Percentiles rank a stretch among this genome's conserved stretches.
Conservation (phyloP, 2,329 filamentous ascomycete species). For the Claviceps pusilla region DNA sequence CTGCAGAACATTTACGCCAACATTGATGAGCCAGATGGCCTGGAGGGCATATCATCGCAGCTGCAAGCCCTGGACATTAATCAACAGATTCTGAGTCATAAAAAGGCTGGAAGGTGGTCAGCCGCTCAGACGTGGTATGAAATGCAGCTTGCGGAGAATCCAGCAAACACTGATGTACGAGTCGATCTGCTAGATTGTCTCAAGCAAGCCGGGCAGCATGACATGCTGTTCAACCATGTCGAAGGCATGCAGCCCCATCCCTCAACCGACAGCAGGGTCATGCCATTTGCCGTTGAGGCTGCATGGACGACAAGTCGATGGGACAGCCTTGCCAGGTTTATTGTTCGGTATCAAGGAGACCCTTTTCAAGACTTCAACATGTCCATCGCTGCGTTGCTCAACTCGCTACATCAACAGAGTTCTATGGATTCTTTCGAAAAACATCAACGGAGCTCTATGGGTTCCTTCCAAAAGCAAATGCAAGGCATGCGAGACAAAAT, state of each 20-base stretch:
- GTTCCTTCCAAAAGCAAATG: constrained; percentile 42
- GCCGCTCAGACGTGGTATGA: constrained; percentile 98
- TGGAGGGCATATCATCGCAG: constrained; percentile 85
- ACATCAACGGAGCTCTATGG: constrained; percentile 36
- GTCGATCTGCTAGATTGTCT: constrained; percentile 74
- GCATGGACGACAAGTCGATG: constrained; percentile 82
- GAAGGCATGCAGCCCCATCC: constrained; percentile 52
- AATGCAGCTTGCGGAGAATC: constrained; percentile 66
- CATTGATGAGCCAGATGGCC: constrained; percentile 92
- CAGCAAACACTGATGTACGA: constrained; percentile 62
- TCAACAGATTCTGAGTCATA: constrained; percentile 83
- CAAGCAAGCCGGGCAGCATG: constrained; percentile 89
- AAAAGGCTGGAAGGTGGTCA: constrained; percentile 84
- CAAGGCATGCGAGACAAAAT: constrained; percentile 53
- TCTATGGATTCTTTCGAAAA: constrained; percentile 37
- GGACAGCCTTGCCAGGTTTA: constrained; percentile 56
- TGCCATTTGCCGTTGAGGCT: constrained; percentile 79
- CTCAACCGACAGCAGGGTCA: constrained; percentile 43
- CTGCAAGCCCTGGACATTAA: constrained; percentile 78
- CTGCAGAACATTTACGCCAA: constrained; percentile 91
- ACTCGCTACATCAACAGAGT: constrained; percentile 41
- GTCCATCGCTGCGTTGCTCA: constrained; percentile 48
- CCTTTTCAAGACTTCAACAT: constrained; percentile 58
- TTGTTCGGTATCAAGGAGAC: constrained; percentile 37
- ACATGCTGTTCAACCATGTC: constrained; percentile 73